Evolutionary conservation across 2,329 filamentous ascomycete genomes (phyloP).

Genomic region (Cordyceps farinosa): DNA sequence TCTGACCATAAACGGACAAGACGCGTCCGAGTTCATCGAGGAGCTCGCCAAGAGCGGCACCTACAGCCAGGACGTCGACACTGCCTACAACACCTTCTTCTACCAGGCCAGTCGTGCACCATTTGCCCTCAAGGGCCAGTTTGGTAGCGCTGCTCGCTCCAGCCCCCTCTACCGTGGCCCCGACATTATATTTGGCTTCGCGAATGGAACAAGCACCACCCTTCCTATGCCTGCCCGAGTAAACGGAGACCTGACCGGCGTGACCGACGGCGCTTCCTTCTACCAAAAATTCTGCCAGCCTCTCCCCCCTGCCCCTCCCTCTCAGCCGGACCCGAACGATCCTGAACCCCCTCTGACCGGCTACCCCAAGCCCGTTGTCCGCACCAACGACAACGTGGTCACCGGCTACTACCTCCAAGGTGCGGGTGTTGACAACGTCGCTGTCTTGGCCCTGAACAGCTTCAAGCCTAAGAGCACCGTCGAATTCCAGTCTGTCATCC

Average conservation of each 20-base stretch:
- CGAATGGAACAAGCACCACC: constrained; percentile 31
- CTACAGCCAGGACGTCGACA: constrained; percentile 26
- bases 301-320: constrained; percentile 4
- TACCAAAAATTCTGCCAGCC: constrained; percentile 33
- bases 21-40: constrained; percentile 24
- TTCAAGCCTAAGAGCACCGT: constrained; percentile 28
- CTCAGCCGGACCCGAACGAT: neutral
- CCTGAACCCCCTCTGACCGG: constrained; percentile 15
- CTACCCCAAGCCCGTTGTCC: constrained; percentile 32
- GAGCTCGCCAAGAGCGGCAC: constrained; percentile 22
- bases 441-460: constrained; percentile 29
- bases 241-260: constrained; percentile 27
- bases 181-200: constrained; percentile 35
- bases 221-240: constrained; percentile 28
- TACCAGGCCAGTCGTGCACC: constrained; percentile 24
- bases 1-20: constrained; percentile 29
- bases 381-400: constrained; percentile 27
- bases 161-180: constrained; percentile 29
- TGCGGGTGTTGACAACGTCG: constrained; percentile 32
- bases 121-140: constrained; percentile 27
- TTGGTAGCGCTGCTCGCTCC: constrained; percentile 30
- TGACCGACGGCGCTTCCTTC: constrained; percentile 32
- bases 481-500: constrained; percentile 35
- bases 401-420: constrained; percentile 36
- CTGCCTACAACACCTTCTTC: constrained; percentile 39